Evolutionary conservation across 1,284 basidiomycete species (phyloP), one percentile per base, ranked within the genome.

Genomic region (Waitea zeae): DNA sequence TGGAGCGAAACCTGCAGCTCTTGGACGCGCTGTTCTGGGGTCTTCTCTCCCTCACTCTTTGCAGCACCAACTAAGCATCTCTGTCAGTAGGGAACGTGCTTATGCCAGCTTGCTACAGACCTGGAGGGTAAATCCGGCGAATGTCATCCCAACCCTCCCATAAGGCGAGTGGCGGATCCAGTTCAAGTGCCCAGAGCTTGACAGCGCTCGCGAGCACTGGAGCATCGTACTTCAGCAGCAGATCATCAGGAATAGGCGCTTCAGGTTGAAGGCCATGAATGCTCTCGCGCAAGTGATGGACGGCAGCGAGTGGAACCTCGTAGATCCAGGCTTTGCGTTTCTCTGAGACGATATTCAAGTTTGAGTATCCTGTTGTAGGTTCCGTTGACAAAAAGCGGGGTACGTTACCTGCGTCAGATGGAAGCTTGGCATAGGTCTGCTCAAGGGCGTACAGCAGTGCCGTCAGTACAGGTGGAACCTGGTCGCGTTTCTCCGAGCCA

Each of bases 311-410:
- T 1, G 89, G 86, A 2, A 92, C 84, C 44, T 84, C 77, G 50
- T 95, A 93, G 41, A 96, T 84, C 92, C 90, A 96, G 1, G 76
- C 63, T 56, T 81, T 87, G 41, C 92, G 74, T 51, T 76, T 81
- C 53, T 93, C 92, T 75, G 47, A n/a, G n/a, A 26, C 2, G 29
- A 14, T 19, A 4, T 30, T 6, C n/a, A 26, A 42, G 40, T 27
- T 34, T 7, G 34, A 24, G 19, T 12, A 19, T 32, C 3, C 11
- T 11, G 3, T 34, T 12, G 15, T 2, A 34, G 12, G 18, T 1
- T 18, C 1, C 9, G 18, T n/a, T 12, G 15, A 36, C 14, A 37
- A 37, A 38, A 9, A 4, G 56, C n/a, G n/a, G n/a, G n/a, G n/a
- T n/a, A n/a, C n/a, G 70, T 48, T 39, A 79, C 80, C 73, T 30